Conservation (phyloP, 805 yeast genomes). For the Lipomyces starkeyi region DNA sequence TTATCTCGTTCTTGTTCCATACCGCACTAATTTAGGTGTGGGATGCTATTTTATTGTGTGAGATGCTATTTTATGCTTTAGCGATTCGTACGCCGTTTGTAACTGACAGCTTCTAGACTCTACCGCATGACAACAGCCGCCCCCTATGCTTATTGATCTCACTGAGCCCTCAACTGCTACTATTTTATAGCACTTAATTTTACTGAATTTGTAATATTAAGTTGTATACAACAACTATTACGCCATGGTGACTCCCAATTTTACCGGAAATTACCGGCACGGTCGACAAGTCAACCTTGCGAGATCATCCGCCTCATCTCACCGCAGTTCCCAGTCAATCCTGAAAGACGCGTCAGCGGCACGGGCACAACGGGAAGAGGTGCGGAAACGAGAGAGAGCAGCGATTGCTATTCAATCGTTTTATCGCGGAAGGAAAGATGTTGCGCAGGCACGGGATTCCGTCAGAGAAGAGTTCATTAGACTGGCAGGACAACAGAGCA, state of each 20-base stretch:
- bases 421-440: slow-evolving; percentile 29
- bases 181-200: not conserved
- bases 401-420: slow-evolving; percentile 57
- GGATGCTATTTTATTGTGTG: too few species aligned
- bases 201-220: not conserved
- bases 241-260: slow-evolving; percentile 49
- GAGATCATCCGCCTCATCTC: slow-evolving; percentile 49
- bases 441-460: slow-evolving; percentile 19
- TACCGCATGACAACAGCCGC: not conserved
- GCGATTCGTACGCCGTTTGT: too few species aligned
- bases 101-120: not conserved
- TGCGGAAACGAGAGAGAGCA: slow-evolving; percentile 57
- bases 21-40: not conserved
- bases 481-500: not conserved
- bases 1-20: not conserved
- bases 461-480: slow-evolving; percentile 24
- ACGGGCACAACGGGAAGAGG: slow-evolving; percentile 66
- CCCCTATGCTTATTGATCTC: not conserved
- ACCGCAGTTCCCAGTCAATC: slow-evolving; percentile 48
- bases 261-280: slow-evolving; percentile 68
- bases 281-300: slow-evolving; percentile 70
- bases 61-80: too few species aligned
- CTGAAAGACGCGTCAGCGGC: slow-evolving; percentile 71
- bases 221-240: not conserved
- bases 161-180: not conserved